phyloP scores from a whole-genome alignment of 169 alveolate genomes.

The Besnoitia besnoiti region DNA sequence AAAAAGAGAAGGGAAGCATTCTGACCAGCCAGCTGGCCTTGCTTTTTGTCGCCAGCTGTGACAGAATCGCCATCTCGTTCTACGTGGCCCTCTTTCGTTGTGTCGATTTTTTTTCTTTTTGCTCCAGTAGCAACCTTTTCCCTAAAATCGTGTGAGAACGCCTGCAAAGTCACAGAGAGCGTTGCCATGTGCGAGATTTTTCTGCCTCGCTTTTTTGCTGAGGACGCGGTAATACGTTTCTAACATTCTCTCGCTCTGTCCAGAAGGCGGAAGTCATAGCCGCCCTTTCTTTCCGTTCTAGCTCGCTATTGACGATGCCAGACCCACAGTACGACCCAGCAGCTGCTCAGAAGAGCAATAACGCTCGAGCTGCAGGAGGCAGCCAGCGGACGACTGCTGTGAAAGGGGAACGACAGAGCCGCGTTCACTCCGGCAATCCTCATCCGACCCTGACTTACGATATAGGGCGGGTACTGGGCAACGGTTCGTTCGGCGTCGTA shows the following conservation, averaged over 20 bases:
- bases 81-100: neutral
- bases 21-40: neutral
- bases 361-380: conserved; percentile 28
- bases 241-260: neutral
- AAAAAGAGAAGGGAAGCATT: neutral
- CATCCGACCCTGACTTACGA: conserved; percentile 49
- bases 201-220: neutral
- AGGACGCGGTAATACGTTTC: neutral
- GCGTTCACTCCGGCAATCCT: neutral
- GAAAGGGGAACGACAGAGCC: conserved; percentile 36
- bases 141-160: neutral
- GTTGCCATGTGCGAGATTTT: conserved; percentile 21
- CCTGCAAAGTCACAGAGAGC: neutral
- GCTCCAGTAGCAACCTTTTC: neutral
- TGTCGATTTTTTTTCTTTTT: neutral
- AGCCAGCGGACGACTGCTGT: neutral
- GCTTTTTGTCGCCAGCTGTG: neutral
- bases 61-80: neutral
- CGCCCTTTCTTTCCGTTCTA: neutral
- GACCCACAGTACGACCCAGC: conserved; percentile 46
- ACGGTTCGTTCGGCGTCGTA: conserved; percentile 98
- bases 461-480: conserved; percentile 93
- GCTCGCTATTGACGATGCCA: conserved; percentile 3
- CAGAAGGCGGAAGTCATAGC: conserved; percentile 1
- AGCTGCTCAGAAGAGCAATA: conserved; percentile 39